A percentile compares a stretch with the other conserved stretches of the same genome.
Conservation (phyloP, 371 early-diverging fungal genomes). For the Mortierella sp. region DNA sequence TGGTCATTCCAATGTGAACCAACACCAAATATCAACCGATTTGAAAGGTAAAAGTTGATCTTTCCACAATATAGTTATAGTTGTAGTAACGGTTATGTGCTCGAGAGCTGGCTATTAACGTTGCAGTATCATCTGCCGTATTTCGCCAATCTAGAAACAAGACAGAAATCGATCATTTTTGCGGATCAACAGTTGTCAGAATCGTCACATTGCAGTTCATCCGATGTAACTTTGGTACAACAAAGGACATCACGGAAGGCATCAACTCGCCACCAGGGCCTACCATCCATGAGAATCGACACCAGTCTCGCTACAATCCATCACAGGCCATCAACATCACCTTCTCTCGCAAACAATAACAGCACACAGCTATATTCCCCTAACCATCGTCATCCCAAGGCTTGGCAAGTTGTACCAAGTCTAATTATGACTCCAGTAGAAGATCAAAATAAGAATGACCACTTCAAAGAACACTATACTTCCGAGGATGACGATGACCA, state of each 20-base stretch:
- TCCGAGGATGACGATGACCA: not conserved
- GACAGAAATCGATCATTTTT: constrained; percentile 7
- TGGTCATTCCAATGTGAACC: not conserved
- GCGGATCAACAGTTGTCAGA: constrained; percentile 9
- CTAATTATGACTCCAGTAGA: not conserved
- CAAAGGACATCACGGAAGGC: not conserved
- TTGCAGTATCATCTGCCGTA: not conserved
- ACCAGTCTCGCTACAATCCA: constrained; percentile 5
- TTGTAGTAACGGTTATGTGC: not conserved
- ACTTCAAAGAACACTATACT: not conserved
- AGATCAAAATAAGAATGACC: not conserved
- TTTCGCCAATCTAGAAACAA: not conserved
- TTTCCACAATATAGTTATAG: not conserved
- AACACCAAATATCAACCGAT: not conserved
- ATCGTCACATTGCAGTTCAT: not conserved
- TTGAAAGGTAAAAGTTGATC: not conserved
- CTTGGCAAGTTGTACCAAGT: not conserved
- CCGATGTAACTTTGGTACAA: not conserved
- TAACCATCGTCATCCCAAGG: not conserved
- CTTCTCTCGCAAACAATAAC: not conserved
- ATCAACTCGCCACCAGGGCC: not conserved
- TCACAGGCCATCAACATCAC: not conserved
- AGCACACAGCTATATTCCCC: not conserved
- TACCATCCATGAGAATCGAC: constrained; percentile 13
- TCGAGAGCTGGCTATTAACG: not conserved